phyloP scores from a whole-genome alignment of 257 asterid genomes.

The Solanum neorickii region DNA sequence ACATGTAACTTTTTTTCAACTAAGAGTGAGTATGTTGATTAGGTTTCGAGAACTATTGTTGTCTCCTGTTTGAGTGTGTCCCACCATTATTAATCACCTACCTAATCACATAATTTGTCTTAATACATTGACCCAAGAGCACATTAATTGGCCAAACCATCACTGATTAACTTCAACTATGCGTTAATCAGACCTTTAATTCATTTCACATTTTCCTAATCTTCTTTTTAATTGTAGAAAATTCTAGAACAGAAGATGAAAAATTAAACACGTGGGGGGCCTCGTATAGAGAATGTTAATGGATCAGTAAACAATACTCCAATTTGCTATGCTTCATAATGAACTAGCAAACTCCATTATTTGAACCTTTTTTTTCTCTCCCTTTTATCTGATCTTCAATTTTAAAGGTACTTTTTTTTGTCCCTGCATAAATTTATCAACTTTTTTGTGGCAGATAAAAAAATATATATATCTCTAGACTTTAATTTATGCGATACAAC shows the following conservation, averaged over 20 bases:
- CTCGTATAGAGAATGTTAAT: not conserved
- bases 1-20: no score
- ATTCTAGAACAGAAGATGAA: not conserved
- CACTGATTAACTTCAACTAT: not conserved
- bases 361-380: not conserved
- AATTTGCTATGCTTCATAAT: not conserved
- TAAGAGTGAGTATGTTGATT: not conserved
- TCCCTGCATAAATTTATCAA: not conserved
- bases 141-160: not conserved
- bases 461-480: not conserved
- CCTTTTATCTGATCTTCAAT: not conserved
- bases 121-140: not conserved
- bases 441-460: slow-evolving; percentile 5
- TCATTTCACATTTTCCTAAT: not conserved
- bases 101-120: slow-evolving; percentile 14
- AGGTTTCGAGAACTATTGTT: slow-evolving; percentile 14
- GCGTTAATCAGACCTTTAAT: not conserved
- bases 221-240: not conserved
- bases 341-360: not conserved
- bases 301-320: not conserved
- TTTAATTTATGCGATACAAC: not conserved
- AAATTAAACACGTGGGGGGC: not conserved
- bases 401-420: slow-evolving; percentile 16
- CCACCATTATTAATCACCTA: slow-evolving; percentile 4
- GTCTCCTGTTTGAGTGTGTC: not conserved